Evolutionary conservation across 345 rosid genomes (phyloP), one percentile per base, ranked within the genome.

Genomic region (Boechera divaricarpa): DNA sequence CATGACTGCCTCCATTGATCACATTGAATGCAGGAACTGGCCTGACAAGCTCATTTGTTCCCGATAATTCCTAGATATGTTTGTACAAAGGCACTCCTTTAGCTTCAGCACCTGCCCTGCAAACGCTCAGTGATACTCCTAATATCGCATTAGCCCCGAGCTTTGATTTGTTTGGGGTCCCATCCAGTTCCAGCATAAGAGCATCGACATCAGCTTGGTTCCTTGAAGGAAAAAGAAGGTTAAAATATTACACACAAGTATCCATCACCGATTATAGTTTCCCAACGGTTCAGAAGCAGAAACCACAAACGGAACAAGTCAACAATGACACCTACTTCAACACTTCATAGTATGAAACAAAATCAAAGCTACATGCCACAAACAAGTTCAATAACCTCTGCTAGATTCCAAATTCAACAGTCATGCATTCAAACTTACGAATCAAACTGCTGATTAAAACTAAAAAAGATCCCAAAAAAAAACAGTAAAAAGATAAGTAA

Each of bases 11-110:
- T 67, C 98, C 99, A 84, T 96, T 93, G 54, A 93, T 91, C 56
- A 96, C 99, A 82, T 93, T 93, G 39, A 88, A 93, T 44, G 98
- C 99, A 7, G 99, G 99, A 77, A 96, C 97, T 0, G 96, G 97
- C 94, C 90, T 91, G 4, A 96, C 99, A 28, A 93, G 98, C 83
- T 96, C 99, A 82, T 89, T 88, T 9, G 97, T 88, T 68, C 90
- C 89, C 0, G 98, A 86, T 54, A 93, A 36, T 28, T 93, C 98
- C 86, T 91, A 97, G 61, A 93, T 92, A 73, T 96, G 99, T 80
- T 88, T 87, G 83, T 91, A 93, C 78, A 96, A 76, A 26, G 98
- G 96, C 77, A 91, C 77, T 67, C 93, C 97, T 79, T 91, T 95
- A 0, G 97, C 97, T 55, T 92, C 97, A 44, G 97, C 99, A 64